These are phyloP conservation scores for Xylaria arbuscula DNA, from an alignment of 2,329 filamentous ascomycete species.

Conservation along the genomic window DNA sequence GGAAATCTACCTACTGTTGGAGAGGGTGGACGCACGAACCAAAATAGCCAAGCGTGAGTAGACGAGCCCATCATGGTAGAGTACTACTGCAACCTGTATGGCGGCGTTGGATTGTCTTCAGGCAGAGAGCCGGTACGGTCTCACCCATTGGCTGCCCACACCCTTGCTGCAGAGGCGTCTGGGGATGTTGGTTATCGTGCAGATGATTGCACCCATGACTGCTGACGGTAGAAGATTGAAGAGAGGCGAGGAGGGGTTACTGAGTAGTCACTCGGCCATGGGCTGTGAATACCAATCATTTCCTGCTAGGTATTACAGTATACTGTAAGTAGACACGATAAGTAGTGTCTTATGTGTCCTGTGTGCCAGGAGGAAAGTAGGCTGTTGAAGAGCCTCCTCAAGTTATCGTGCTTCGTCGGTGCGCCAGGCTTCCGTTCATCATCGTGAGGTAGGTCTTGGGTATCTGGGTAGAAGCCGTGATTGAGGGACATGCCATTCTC, in stretches of 20 bases:
- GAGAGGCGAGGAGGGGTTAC: too few relatives aligned
- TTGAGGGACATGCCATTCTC: neutral
- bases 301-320: neutral
- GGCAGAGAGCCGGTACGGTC: constrained; percentile 2
- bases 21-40: constrained; percentile 17
- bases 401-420: neutral
- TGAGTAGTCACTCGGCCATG: constrained; percentile 10
- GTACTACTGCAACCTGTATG: constrained; percentile 16
- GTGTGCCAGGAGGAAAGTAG: too few relatives aligned
- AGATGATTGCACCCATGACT: constrained; percentile 20
- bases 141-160: constrained; percentile 19
- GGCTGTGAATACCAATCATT: neutral
- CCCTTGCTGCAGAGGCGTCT: constrained; percentile 21
- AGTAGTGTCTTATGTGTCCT: neutral
- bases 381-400: neutral
- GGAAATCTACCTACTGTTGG: constrained; percentile 10
- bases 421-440: neutral
- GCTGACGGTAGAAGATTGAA: constrained; percentile 15
- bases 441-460: neutral
- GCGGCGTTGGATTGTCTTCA: constrained; percentile 30
- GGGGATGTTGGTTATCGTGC: constrained; percentile 25
- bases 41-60: constrained; percentile 23
- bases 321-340: neutral
- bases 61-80: constrained; percentile 22
- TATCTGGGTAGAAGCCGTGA: neutral